These are phyloP conservation scores for Fagus sylvatica DNA, from an alignment of 306 rosid genomes.

Conservation along the genomic window DNA sequence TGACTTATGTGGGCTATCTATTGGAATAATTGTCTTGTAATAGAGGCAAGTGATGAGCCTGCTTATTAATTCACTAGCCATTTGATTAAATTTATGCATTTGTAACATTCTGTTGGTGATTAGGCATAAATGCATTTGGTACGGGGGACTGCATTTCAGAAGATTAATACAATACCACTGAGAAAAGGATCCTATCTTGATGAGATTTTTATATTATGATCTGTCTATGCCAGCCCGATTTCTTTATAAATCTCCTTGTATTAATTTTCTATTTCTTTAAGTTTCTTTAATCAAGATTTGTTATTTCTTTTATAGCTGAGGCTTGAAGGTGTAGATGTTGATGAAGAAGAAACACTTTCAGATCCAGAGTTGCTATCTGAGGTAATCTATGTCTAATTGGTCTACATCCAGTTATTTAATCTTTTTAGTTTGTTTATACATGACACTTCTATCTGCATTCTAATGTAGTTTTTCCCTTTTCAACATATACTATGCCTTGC, in stretches of 20 bases:
- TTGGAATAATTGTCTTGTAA: no score
- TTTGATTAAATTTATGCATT: not conserved
- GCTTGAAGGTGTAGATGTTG: constrained; percentile 72
- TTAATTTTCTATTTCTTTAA: not conserved
- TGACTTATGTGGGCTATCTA: not conserved
- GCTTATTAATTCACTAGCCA: not conserved
- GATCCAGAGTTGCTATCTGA: constrained; percentile 70
- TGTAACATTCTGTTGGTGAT: not conserved
- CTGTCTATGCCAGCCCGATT: not conserved
- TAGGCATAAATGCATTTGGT: not conserved
- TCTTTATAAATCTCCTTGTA: not conserved
- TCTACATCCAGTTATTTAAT: not conserved
- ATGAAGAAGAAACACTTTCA: constrained; percentile 84
- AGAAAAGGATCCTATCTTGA: not conserved
- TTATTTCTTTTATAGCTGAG: constrained; percentile 51
- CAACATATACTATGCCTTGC: no score
- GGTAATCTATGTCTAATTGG: constrained; percentile 50
- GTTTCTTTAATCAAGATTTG: constrained; percentile 11
- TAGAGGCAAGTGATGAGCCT: not conserved
- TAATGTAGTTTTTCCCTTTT: no score
- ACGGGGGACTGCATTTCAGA: not conserved
- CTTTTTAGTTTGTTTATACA: not conserved
- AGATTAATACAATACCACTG: not conserved
- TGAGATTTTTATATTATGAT: not conserved
- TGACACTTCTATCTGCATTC: not conserved